Evolutionary conservation across 1,284 basidiomycete species (phyloP).

Genomic region (Fomitopsis schrenkii): DNA sequence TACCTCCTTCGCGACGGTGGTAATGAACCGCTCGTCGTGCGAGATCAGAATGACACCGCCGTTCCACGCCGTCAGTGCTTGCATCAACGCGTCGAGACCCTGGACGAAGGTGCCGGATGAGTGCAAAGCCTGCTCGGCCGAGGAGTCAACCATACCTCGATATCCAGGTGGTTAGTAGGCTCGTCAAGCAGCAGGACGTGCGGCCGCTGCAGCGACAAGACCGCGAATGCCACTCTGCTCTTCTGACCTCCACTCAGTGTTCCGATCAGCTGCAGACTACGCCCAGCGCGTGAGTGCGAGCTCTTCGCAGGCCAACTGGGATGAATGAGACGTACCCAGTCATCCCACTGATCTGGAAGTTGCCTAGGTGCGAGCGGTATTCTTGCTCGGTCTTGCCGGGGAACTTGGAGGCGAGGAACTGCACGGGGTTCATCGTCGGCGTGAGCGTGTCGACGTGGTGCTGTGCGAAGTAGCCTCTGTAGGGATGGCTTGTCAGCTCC

Average conservation of each 20-base stretch:
- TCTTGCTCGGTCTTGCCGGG: conserved; percentile 97
- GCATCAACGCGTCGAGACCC: conserved; percentile 95
- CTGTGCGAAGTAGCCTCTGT: conserved; percentile 91
- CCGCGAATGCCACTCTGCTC: conserved; percentile 92
- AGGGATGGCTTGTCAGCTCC: background rate
- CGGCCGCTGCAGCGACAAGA: conserved; percentile 84
- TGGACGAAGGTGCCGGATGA: conserved; percentile 19
- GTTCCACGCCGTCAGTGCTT: conserved; percentile 86
- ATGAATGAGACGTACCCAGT: conserved; percentile 57
- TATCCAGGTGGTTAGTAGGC: conserved; percentile 98
- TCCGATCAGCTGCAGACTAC: conserved; percentile 72
- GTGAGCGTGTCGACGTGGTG: conserved; percentile 96
- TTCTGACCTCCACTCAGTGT: conserved; percentile 97
- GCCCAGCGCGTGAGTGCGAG: background rate
- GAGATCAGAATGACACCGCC: conserved; percentile 95
- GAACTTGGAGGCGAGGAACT: conserved; percentile 88
- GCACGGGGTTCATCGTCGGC: conserved; percentile 83
- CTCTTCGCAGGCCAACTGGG: too few species aligned
- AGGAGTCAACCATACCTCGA: conserved; percentile 49
- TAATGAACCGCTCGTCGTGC: conserved; percentile 93
- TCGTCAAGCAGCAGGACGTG: conserved; percentile 91
- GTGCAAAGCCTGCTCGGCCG: background rate
- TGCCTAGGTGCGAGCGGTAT: conserved; percentile 93
- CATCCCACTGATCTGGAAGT: conserved; percentile 97
- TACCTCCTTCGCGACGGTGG: conserved; percentile 76